Evolutionary conservation across 1,284 basidiomycete species (phyloP).

Genomic region (Phlebopus sp.): DNA sequence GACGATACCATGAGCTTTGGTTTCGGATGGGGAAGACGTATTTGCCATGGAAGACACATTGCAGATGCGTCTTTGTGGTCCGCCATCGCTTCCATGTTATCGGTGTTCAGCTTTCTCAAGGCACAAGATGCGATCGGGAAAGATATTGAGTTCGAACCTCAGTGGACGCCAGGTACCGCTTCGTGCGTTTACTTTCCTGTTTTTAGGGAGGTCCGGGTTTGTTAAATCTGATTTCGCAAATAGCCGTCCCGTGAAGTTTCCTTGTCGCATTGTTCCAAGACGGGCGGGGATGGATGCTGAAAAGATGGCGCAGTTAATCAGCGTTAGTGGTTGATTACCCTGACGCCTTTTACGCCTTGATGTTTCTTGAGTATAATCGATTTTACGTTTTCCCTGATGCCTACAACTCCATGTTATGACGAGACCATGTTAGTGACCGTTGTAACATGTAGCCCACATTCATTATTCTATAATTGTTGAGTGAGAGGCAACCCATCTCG

Average conservation of each 20-base stretch:
- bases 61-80: conserved; percentile 10
- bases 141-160: conserved; percentile 8
- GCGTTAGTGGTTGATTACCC: conserved; percentile 24
- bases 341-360: not conserved
- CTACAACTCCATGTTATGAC: too few species aligned
- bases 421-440: too few species aligned
- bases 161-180: conserved; percentile 6
- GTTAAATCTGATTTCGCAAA: not conserved
- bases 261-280: conserved; percentile 8
- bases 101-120: conserved; percentile 7
- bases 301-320: conserved; percentile 2
- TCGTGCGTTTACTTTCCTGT: conserved; percentile 4
- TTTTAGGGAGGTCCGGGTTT: not conserved
- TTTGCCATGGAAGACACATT: conserved; percentile 4
- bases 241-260: conserved; percentile 8
- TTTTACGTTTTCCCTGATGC: too few species aligned
- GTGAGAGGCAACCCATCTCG: too few species aligned
- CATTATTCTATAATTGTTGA: too few species aligned
- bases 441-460: too few species aligned
- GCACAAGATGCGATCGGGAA: conserved; percentile 2
- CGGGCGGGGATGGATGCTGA: conserved; percentile 1
- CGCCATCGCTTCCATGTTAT: conserved; percentile 8
- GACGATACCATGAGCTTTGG: not conserved
- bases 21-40: conserved; percentile 10
- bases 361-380: not conserved